Evolutionary conservation across 495 filamentous ascomycete species (phyloP).

Genomic region (Coniosporium apollinis): DNA sequence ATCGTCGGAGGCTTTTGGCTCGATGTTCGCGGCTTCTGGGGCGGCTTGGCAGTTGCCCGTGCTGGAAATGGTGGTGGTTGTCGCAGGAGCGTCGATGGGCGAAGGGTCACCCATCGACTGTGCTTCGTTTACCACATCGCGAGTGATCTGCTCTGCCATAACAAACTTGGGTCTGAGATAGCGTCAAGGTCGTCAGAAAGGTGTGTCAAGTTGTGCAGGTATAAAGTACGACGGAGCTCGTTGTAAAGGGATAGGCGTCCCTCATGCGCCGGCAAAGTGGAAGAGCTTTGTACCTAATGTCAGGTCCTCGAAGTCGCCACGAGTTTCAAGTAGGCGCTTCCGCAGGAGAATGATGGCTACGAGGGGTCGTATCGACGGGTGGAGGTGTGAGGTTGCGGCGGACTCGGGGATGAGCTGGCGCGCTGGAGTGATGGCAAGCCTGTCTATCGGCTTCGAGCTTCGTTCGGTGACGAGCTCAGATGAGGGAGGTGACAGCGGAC

Average conservation of each 20-base stretch:
- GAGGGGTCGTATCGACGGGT: too few species aligned
- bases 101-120: conserved; percentile 56
- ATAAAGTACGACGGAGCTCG: too few species aligned
- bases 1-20: too few species aligned
- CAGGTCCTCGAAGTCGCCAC: conserved; percentile 35
- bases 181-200: conserved; percentile 15
- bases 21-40: conserved; percentile 8
- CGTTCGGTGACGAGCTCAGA: too few species aligned
- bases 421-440: too few species aligned
- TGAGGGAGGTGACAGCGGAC: too few species aligned
- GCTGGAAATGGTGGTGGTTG: conserved; percentile 36
- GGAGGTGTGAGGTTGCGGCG: too few species aligned
- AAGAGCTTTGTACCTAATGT: conserved; percentile 32
- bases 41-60: conserved; percentile 38
- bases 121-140: conserved; percentile 66
- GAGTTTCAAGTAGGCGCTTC: conserved; percentile 30
- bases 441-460: too few species aligned
- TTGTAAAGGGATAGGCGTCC: too few species aligned
- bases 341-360: too few species aligned
- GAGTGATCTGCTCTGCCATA: conserved; percentile 64
- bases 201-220: conserved; percentile 6
- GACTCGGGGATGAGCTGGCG: too few species aligned
- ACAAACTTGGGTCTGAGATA: conserved; percentile 39
- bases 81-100: conserved; percentile 58
- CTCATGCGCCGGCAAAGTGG: too few species aligned